Evolutionary conservation across 352 stramenopile species (phyloP), one percentile per base, ranked within the genome.

Genomic region (Phytophthora pistaciae): DNA sequence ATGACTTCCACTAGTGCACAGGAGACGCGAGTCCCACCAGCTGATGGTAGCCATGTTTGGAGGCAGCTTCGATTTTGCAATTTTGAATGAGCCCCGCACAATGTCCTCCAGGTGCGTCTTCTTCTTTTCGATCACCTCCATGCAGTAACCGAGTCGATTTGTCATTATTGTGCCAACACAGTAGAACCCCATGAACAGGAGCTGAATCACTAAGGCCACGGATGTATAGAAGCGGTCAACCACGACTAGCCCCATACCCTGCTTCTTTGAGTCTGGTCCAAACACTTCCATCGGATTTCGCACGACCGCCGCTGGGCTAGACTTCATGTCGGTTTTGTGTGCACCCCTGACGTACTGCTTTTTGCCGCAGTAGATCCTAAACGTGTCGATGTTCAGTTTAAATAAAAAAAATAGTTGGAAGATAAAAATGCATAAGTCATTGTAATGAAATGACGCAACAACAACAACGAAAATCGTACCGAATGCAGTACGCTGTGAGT

Each of bases 191-290:
- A 62, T 62, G 1, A 58, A 2, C 14, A 72, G 23, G 7, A 77
- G 59, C 38, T 72, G 53, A 16, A 72, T 65, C 0, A 31, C 25
- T 13, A 77, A 29, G 14, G 42, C 36, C 0, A 75, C 56, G 0
- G 68, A 70, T 2, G 61, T 70, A 38, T 77, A 77, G 23, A 72
- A 69, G 0, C 64, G 50, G 21, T 73, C 58, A 46, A 64, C 20
- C 5, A 68, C 36, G 4, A 75, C 42, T 0, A 72, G 1, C 1
- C 54, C 29, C 57, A 75, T 72, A 7, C n/a, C 65, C 3, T 56
- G 40, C 11, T 48, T 48, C 16, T n/a, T 21, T 20, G 14, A 5
- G 6, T 48, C 40, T n/a, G 40, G 40, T 20, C 40, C 40, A 16
- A 48, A 48, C 5, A 64, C 27, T 14, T 25, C 44, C 4, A 48